Base-by-base conservation (phyloP, 75 land plant genomes). In the Selaginella moellendorffii region DNA sequence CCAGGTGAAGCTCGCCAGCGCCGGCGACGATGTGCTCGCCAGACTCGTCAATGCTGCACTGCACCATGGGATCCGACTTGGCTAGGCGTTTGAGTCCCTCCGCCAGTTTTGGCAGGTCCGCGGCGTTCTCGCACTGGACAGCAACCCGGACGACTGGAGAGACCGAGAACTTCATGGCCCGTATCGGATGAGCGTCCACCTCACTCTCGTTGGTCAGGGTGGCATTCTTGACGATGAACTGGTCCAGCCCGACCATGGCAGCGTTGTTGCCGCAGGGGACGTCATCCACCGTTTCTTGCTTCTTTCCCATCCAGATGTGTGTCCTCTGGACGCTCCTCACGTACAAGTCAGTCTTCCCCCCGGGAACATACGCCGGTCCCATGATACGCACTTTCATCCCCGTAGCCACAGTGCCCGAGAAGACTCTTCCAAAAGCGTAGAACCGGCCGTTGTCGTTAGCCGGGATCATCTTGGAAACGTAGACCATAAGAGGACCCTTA, bases 1-100 rank as follows among this genome's bases (percentile, higher is more conserved):
- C 64, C 25, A 71, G 70, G 36, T 84, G 81, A 24, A 84, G 79
- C 70, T 84, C 83, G 21, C 83, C 83, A 42, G 82, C 87, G 26
- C 85, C 87, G 31, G 84, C 87, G 64, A 83, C 71, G 62, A 83
- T 78, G 61, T 83, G 82, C 63, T 80, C 86, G 12, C 86, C 86
- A 51, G 78, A 77, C 71, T 83, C 86, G 63, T 81, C 84, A 64
- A 84, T 81, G 17, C 71, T 69, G 63, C 87, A 81, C 24, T 81
- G 71, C 66, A 84, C 84, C 87, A 84, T 84, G 23, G 87, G 87
- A 62, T 84, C 87, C 1, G 87, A 84, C 71, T 84, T 84, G 30
- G 87, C 81, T 62, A 84, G 65, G 30, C 87, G 77, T 64, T 84
- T 84, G 54, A 83, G 59, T 31, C 83, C 86, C 46, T 36, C 5